Evolutionary conservation across 2,329 filamentous ascomycete species (phyloP), one percentile per base, ranked within the genome.

Genomic region (Ceratocystis cubensis): DNA sequence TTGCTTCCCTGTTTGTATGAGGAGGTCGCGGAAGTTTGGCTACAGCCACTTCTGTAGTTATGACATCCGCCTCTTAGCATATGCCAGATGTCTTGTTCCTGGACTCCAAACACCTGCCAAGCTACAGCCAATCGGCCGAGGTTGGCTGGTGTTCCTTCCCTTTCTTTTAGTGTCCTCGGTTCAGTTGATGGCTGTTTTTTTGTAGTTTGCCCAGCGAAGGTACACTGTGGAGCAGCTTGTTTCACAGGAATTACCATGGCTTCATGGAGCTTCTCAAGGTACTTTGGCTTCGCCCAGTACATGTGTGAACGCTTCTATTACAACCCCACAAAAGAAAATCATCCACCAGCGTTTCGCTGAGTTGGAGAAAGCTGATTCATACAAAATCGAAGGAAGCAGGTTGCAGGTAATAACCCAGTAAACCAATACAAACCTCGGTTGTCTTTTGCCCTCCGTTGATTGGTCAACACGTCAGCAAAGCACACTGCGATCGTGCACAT

Each of bases 101-200:
- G 46, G 45, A 57, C 53, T 57, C 56, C 56, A 59, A 41, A 20
- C 56, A n/a, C 7, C 56, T 59, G 56, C 56, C 13, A 45, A 59
- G 46, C 48, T 37, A 48, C 30, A 22, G 30, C 33, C 17, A 61
- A 44, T 46, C 25, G 65, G 48, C 65, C 65, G 65, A 67, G 65
- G 65, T 64, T 61, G 65, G 65, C 61, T 61, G 57, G 15, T 45
- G 61, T 59, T 67, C 61, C 65, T 67, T 67, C 62, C 65, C 65
- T 64, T 61, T n/a, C 20, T 44, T 41, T 63, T 59, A 59, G 61
- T 44, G 61, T 25, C 65, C 65, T 67, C 65, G 70, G 57, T 56
- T 48, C 69, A 67, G 13, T 37, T 7, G n/a, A 15, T 59, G 13
- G 28, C 6, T 30, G 15, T 30, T n/a, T n/a, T 28, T 59, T 59